Evolutionary conservation across 2,329 filamentous ascomycete species (phyloP), one percentile per base, ranked within the genome.

Genomic region (Colletotrichum cereale): DNA sequence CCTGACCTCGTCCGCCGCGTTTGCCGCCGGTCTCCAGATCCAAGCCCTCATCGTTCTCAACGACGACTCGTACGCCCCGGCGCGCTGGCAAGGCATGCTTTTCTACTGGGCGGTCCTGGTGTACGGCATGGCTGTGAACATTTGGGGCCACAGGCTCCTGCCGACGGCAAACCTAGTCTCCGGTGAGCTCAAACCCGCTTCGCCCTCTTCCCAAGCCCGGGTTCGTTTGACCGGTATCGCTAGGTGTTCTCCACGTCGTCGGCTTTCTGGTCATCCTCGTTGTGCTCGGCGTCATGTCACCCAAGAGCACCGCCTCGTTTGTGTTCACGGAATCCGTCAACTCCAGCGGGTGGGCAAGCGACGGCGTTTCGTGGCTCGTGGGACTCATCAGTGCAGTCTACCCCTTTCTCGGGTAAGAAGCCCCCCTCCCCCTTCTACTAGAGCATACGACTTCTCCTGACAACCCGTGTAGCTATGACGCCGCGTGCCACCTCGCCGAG

Each of bases 1-100:
- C 1, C 73, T 86, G 2, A 83, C 83, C n/a, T 82, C 84, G 0
- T 85, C 85, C 0, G 84, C 84, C 24, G 84, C 84, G 0, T 86
- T 86, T 58, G 81, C 83, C 0, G 82, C 81, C 1, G 84, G 83
- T 0, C 78, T 86, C 0, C 82, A 86, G 63, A 75, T 82, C 0
- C 84, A 86, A 66, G 80, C 80, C 0, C 73, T 86, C 14, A 81
- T 86, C 52, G 81, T 81, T 2, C 62, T 86, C 3, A 86, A 84
- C 66, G 71, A 82, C 18, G 78, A 80, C 0, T 75, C 75, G 0
- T 87, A 86, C 63, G 56, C 78, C 0, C 82, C 84, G 0, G 52
- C 78, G n/a, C 73, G 82, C 31, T 86, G 83, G 82, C 82, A 84
- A 26, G 84, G 83, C 0, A 83, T 86, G 79, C 73, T 87, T 0